These are phyloP conservation scores for Saksenaea oblongispora DNA, from an alignment of 371 early-diverging fungal genomes.

Conservation along the genomic window DNA sequence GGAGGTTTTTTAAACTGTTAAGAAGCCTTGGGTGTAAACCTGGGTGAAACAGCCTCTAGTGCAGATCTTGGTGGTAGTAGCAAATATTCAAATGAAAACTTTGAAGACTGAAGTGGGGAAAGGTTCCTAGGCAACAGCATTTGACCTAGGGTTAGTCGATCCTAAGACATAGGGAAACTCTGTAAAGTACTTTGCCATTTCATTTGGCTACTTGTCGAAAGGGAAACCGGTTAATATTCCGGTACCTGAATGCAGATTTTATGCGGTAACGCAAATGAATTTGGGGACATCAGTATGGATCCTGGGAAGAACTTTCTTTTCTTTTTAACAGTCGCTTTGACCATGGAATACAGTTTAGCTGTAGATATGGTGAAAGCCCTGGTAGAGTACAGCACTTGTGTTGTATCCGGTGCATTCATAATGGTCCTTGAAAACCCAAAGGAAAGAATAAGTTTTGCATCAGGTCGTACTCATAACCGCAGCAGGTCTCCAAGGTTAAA, in stretches of 20 bases:
- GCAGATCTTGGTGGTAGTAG: constrained; percentile 69
- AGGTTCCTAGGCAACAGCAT: constrained; percentile 56
- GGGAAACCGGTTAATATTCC: constrained; percentile 70
- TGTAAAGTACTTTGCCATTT: constrained; percentile 34
- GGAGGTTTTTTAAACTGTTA: constrained; percentile 34
- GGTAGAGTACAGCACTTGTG: constrained; percentile 48
- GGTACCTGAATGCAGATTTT: constrained; percentile 55
- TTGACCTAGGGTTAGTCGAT: constrained; percentile 67
- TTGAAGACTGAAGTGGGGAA: constrained; percentile 69
- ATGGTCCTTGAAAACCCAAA: constrained; percentile 63
- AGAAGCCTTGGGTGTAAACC: too few species aligned
- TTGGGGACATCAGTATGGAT: constrained; percentile 53
- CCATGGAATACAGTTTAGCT: constrained; percentile 52
- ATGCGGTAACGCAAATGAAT: constrained; percentile 54
- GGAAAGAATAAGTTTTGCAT: constrained; percentile 55
- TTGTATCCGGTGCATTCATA: constrained; percentile 53
- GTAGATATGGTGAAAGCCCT: constrained; percentile 49
- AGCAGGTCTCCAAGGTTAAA: constrained; percentile 65
- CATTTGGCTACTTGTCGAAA: constrained; percentile 51
- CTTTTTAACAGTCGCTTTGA: constrained; percentile 45
- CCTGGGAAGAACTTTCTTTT: constrained; percentile 65
- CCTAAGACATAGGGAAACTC: constrained; percentile 63
- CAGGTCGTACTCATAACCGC: constrained; percentile 65
- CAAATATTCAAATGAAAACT: constrained; percentile 68
- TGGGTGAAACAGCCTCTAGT: constrained; percentile 56